Evolutionary conservation across 441 rosid species (phyloP), one percentile per base, ranked within the genome.

Genomic region (Mallotus repandus): DNA sequence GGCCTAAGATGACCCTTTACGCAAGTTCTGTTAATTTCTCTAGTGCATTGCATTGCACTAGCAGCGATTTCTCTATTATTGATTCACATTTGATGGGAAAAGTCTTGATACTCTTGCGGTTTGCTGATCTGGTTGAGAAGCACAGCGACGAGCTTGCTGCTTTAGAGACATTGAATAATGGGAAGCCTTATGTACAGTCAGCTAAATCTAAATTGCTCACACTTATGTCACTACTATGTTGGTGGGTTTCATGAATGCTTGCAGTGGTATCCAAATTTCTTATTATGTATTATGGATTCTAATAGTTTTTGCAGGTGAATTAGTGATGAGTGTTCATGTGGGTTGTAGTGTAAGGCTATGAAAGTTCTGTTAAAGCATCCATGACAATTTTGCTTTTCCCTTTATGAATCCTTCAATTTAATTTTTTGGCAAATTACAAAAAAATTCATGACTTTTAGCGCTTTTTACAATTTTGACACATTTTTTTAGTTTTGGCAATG

Each of bases 61-160:
- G 1, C 32, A 32, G 25, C 57, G 49, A 32, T n/a, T 63, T 76
- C 32, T 70, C 56, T n/a, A 43, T n/a, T 67, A 10, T 29, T 29
- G 2, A 29, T 29, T 29, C 32, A 29, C 32, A 29, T 29, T 29
- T 29, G 32, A 29, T 8, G 56, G 22, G 98, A 96, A 81, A 86
- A 97, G 73, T 93, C 97, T 68, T 79, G 72, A 78, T 93, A 75
- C 60, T 96, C 80, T 77, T 90, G 79, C 89, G 83, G 8, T 87
- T 88, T 16, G 97, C 93, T 5, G 97, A 90, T 80, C 82, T 89
- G 79, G 86, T 93, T n/a, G 97, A 94, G 78, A 89, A 90, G 79
- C 91, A 94, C 70, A 86, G 66, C 8, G 91, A 89, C 7, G 94
- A 94, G 78, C 86, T 94, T 18, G 97, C 97, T 3, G 77, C 90